These are phyloP conservation scores for Schizosaccharomyces lindneri DNA, from an alignment of 805 yeast species.

Conservation along the genomic window DNA sequence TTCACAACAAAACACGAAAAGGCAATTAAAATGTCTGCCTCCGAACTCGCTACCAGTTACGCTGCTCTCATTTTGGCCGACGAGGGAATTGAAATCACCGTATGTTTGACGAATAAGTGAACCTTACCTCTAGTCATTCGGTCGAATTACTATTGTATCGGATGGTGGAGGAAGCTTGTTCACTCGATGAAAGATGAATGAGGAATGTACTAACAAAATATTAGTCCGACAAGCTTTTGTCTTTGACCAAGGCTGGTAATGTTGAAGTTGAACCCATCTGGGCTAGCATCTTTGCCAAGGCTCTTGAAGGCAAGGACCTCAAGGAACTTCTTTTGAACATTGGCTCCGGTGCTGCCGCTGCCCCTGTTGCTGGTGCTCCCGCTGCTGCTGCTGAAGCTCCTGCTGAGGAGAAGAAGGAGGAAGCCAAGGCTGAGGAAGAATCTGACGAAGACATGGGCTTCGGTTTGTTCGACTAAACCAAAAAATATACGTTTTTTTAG, in stretches of 20 bases:
- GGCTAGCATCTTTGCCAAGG: conserved; percentile 76
- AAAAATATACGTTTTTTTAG: not conserved
- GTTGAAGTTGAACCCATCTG: conserved; percentile 57
- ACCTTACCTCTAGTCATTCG: too few relatives aligned
- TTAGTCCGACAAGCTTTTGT: conserved; percentile 55
- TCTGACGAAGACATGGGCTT: conserved; percentile 26
- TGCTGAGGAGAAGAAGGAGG: conserved; percentile 10
- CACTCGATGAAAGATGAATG: too few relatives aligned
- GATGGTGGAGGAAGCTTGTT: too few relatives aligned
- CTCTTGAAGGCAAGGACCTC: conserved; percentile 60
- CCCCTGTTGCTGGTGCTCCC: conserved; percentile 43
- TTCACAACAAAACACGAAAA: not conserved
- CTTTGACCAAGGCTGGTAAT: conserved; percentile 63
- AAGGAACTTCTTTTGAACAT: conserved; percentile 49
- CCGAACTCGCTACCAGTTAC: conserved; percentile 75
- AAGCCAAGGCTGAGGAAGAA: conserved; percentile 9
- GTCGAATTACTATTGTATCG: too few relatives aligned
- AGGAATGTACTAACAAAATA: not conserved
- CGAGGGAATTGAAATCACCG: conserved; percentile 63
- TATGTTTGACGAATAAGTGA: not conserved
- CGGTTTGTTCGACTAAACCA: conserved; percentile 45
- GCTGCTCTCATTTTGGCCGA: conserved; percentile 88
- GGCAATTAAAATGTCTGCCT: conserved; percentile 33
- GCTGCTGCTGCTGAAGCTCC: conserved; percentile 13
- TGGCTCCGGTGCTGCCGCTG: conserved; percentile 49